phyloP scores from a whole-genome alignment of 345 rosid species.

The Dimocarpus longan region DNA sequence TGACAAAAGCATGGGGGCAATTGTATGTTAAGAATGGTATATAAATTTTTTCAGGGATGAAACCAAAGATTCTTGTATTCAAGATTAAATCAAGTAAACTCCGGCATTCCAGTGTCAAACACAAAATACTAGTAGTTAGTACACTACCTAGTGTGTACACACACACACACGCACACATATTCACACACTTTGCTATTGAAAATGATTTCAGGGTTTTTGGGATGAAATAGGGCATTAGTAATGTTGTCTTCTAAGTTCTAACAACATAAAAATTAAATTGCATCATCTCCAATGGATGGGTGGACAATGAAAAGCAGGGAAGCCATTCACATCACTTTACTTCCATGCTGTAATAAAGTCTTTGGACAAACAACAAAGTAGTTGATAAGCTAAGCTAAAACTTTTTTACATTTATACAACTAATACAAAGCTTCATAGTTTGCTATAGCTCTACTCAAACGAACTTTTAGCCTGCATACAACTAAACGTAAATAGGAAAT shows the following conservation, averaged over 20 bases:
- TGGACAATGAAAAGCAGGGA: neutral
- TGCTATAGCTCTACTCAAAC: neutral
- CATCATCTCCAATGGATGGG: neutral
- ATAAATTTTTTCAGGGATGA: neutral
- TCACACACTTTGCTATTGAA: too few relatives aligned
- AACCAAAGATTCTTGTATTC: neutral
- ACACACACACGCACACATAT: too few relatives aligned
- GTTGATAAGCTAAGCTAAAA: neutral
- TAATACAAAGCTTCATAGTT: neutral
- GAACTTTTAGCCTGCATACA: neutral
- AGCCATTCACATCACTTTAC: neutral
- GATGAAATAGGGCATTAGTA: too few relatives aligned
- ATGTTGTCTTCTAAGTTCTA: neutral
- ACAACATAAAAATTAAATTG: neutral
- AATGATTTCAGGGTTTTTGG: too few relatives aligned
- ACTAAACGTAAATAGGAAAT: neutral
- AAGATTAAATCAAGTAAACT: neutral
- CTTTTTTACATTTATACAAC: neutral
- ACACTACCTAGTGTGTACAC: neutral
- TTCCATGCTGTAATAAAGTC: neutral
- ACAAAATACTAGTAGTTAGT: neutral
- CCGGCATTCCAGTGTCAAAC: neutral
- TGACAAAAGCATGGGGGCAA: neutral
- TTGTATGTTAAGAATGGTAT: neutral
- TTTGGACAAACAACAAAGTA: neutral